Base-by-base conservation (phyloP, 768 basidiomycete genomes). In the Boletellus emodensis region DNA sequence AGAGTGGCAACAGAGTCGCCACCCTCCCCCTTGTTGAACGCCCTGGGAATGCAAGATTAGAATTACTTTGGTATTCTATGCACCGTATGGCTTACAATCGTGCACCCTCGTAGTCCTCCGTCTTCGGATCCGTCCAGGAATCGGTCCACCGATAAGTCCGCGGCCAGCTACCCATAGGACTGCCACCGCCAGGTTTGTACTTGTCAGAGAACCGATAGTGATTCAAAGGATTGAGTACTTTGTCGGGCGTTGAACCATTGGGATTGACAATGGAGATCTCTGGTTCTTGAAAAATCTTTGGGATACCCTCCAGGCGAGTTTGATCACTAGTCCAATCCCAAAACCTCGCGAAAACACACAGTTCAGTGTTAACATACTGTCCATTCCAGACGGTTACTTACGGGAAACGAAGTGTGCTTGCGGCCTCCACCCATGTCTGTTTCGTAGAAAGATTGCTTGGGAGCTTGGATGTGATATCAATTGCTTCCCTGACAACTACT, bases 131-230 rank as follows among this genome's bases (percentile, higher is more conserved):
- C 18, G 15, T 14, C 15, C 20, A 2, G 2, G 26, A 1, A 20
- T 54, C 15, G 10, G 15, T 45, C 59, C 60, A 61, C 10, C 60
- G 56, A 28, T 46, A 61, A 13, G 60, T 61, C 33, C 43, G 43
- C 7, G 18, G 18, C 43, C 43, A 44, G 1, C 11, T 22, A 34
- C 32, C 43, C 32, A 44, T 44, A 4, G 28, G 28, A 28, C 28
- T 28, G 28, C 28, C 9, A 28, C 28, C 43, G 12, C 43, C 43
- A 33, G 43, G 43, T 15, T 18, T 18, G 9, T 44, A 22, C 1
- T 22, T 9, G 7, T 30, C 30, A 30, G 30, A 10, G 30, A 10
- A 30, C 11, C 7, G 30, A 22, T 44, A 44, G 18, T 44, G 33
- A 22, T 44, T 44, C 43, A 44, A 34, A 1, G 43, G 43, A 34